Evolutionary conservation across 805 yeast genomes (phyloP).

Genomic region (Pichia ethanolica): DNA sequence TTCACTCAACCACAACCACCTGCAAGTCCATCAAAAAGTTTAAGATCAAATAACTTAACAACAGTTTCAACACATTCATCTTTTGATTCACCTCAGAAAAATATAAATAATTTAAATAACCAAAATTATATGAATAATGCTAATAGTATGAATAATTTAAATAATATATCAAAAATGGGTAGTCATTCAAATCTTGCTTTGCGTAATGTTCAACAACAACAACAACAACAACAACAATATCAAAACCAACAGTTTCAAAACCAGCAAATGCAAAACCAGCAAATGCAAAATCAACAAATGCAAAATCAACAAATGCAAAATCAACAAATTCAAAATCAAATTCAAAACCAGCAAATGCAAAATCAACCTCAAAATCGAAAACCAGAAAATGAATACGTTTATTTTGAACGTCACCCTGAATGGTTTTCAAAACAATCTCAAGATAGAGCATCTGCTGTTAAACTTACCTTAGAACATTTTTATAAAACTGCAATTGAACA

Average conservation of each 20-base stretch:
- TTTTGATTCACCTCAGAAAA: conserved; percentile 21
- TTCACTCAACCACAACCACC: conserved; percentile 28
- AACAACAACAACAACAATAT: conserved; percentile 9
- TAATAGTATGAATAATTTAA: not conserved
- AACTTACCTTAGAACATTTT: conserved; percentile 73
- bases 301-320: conserved; percentile 8
- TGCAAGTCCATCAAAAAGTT: conserved; percentile 29
- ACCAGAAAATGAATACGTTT: conserved; percentile 42
- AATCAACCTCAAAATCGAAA: conserved; percentile 13
- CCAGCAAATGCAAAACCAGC: conserved; percentile 14
- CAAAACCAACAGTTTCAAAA: conserved; percentile 12
- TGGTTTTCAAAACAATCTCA: conserved; percentile 64
- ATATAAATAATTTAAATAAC: conserved; percentile 4
- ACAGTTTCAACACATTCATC: conserved; percentile 27
- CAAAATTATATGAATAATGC: not conserved
- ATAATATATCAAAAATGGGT: not conserved
- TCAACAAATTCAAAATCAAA: conserved; percentile 13
- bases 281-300: conserved; percentile 9
- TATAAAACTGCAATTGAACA: conserved; percentile 81
- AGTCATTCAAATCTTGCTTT: conserved; percentile 1
- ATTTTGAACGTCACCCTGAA: conserved; percentile 80
- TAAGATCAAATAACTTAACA: conserved; percentile 24
- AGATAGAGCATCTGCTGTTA: conserved; percentile 78
- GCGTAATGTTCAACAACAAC: conserved; percentile 11
- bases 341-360: conserved; percentile 11